Conservation (phyloP, 2,329 filamentous ascomycete genomes). For the Sporothrix dimorphospora region DNA sequence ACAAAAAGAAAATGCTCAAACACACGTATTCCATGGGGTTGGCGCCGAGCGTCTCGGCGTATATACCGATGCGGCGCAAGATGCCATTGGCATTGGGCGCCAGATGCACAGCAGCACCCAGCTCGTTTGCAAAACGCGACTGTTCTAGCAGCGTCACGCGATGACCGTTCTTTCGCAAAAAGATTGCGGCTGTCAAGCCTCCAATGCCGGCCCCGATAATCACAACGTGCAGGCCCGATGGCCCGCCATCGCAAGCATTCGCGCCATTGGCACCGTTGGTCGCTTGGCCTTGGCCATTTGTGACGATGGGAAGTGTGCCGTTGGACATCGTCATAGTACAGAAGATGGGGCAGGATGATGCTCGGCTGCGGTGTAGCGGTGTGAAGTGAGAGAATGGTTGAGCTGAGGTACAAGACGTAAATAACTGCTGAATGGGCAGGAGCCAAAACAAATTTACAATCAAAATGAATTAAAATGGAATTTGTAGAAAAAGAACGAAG, state of each 20-base stretch:
- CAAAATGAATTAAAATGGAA: neutral
- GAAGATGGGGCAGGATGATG: neutral
- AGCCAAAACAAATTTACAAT: neutral
- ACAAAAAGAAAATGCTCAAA: neutral
- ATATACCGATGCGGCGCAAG: conserved; percentile 48
- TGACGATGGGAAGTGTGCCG: neutral
- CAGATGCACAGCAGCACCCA: conserved; percentile 59
- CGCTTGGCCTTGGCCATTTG: neutral
- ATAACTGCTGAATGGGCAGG: too few relatives aligned
- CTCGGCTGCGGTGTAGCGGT: too few relatives aligned
- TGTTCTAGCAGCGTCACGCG: conserved; percentile 53
- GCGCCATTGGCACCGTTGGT: conserved; percentile 11
- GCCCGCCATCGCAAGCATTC: neutral
- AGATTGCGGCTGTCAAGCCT: conserved; percentile 56
- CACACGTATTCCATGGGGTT: conserved; percentile 34
- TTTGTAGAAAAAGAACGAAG: neutral
- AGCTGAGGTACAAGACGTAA: too few relatives aligned
- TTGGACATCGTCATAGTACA: neutral
- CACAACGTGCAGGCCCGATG: conserved; percentile 15
- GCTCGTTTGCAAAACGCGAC: conserved; percentile 57
- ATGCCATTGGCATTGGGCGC: conserved; percentile 64
- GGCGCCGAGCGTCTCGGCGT: conserved; percentile 45
- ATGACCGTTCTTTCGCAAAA: conserved; percentile 56
- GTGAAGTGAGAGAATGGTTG: too few relatives aligned
- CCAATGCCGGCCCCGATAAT: conserved; percentile 50